These are phyloP conservation scores for Drechslerella dactyloides DNA, from an alignment of 2,329 filamentous ascomycete genomes.

Conservation along the genomic window DNA sequence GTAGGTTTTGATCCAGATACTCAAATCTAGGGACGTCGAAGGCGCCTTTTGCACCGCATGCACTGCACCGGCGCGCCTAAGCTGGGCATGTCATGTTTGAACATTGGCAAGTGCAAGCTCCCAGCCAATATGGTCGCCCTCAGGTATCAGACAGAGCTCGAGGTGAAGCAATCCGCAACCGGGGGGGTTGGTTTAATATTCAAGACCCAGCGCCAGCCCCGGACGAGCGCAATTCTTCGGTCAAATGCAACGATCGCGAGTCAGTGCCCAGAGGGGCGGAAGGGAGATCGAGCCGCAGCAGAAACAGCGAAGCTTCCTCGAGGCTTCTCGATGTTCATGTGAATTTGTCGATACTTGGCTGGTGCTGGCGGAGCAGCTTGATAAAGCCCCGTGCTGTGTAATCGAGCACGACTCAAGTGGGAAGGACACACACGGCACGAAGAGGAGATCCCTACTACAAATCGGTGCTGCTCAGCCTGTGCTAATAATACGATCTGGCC, in stretches of 20 bases:
- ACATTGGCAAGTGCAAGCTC: too few species aligned
- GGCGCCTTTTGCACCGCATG: constrained; percentile 8
- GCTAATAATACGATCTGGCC: constrained; percentile 40
- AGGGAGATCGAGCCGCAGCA: constrained; percentile 36
- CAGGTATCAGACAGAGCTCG: too few species aligned
- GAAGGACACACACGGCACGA: constrained; percentile 29
- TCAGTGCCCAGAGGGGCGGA: constrained; percentile 15
- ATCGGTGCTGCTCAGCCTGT: constrained; percentile 47
- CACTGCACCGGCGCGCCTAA: neutral
- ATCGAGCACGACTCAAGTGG: constrained; percentile 33
- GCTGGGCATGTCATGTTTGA: too few species aligned
- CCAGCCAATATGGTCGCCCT: too few species aligned
- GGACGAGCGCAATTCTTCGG: neutral
- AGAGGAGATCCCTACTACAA: constrained; percentile 49
- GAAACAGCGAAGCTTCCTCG: constrained; percentile 11
- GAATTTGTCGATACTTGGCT: constrained; percentile 10
- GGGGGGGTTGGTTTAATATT: too few species aligned
- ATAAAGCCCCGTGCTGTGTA: constrained; percentile 50
- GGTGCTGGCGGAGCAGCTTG: constrained; percentile 32
- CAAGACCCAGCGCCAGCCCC: neutral
- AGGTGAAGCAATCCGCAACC: neutral
- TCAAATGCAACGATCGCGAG: constrained; percentile 22
- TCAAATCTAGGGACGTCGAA: constrained; percentile 35
- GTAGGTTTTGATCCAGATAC: constrained; percentile 32
- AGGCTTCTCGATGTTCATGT: constrained; percentile 15